These are phyloP conservation scores for Linaria vulgaris DNA, from an alignment of 257 asterid genomes.

Conservation along the genomic window DNA sequence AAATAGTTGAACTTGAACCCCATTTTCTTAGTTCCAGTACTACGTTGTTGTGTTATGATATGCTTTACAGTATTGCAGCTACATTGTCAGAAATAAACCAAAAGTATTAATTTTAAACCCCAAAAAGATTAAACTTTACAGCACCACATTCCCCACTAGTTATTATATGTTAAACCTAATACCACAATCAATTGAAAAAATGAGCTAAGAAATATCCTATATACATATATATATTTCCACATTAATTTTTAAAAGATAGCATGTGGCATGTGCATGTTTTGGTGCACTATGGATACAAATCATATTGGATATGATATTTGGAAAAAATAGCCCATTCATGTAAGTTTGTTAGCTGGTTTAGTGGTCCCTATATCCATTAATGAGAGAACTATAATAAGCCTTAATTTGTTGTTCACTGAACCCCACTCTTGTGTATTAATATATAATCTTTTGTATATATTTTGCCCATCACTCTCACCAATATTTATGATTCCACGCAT, in stretches of 20 bases:
- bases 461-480: constrained; percentile 24
- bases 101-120: too few species aligned
- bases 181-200: too few species aligned
- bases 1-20: neutral
- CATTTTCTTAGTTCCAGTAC: neutral
- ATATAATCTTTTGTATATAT: constrained; percentile 22
- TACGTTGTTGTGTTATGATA: too few species aligned
- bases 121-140: neutral
- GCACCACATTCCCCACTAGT: too few species aligned
- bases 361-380: constrained; percentile 40
- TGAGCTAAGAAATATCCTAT: too few species aligned
- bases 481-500: constrained; percentile 29
- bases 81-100: constrained; percentile 1
- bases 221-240: neutral
- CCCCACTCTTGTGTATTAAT: constrained; percentile 19
- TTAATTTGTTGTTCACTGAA: constrained; percentile 19
- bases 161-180: too few species aligned
- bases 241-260: constrained; percentile 20
- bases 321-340: constrained; percentile 29
- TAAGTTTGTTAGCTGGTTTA: constrained; percentile 25
- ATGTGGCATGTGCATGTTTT: constrained; percentile 26
- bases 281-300: constrained; percentile 15
- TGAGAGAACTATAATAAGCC: constrained; percentile 13
- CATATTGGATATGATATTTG: constrained; percentile 16
- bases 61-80: neutral